Conservation (phyloP, 2,329 filamentous ascomycete genomes). For the Leptographium lundbergii region DNA sequence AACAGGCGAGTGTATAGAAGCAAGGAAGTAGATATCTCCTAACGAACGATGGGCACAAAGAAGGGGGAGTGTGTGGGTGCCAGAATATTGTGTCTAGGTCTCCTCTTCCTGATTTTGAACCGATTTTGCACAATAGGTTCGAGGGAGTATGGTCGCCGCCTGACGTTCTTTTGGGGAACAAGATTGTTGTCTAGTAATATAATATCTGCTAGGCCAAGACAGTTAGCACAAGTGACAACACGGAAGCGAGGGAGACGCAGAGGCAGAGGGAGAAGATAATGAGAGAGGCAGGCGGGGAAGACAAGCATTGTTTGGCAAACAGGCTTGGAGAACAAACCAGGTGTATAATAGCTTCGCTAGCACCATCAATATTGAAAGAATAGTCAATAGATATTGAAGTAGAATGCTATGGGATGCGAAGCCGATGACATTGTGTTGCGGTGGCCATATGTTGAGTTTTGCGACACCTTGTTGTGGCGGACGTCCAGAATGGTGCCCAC, state of each 20-base stretch:
- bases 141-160: background rate
- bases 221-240: background rate
- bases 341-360: slow-evolving; percentile 7
- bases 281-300: background rate
- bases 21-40: background rate
- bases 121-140: background rate
- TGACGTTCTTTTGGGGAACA: background rate
- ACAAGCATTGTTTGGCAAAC: background rate
- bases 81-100: no score
- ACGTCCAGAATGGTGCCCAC: slow-evolving; percentile 1
- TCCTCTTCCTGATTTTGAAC: background rate
- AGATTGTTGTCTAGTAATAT: background rate
- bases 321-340: slow-evolving; percentile 3
- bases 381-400: slow-evolving; percentile 18
- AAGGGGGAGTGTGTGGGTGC: background rate
- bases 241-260: background rate
- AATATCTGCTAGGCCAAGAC: background rate
- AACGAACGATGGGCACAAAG: background rate
- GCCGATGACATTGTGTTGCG: slow-evolving; percentile 10
- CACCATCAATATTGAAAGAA: slow-evolving; percentile 13
- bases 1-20: background rate
- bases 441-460: slow-evolving; percentile 11
- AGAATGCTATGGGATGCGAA: slow-evolving; percentile 17
- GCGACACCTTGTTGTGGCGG: slow-evolving; percentile 15
- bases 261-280: background rate